Percentiles rank a stretch among this genome's conserved stretches.
Evolutionary conservation across 345 rosid species (phyloP).

Genomic region (Hibiscus mutabilis): DNA sequence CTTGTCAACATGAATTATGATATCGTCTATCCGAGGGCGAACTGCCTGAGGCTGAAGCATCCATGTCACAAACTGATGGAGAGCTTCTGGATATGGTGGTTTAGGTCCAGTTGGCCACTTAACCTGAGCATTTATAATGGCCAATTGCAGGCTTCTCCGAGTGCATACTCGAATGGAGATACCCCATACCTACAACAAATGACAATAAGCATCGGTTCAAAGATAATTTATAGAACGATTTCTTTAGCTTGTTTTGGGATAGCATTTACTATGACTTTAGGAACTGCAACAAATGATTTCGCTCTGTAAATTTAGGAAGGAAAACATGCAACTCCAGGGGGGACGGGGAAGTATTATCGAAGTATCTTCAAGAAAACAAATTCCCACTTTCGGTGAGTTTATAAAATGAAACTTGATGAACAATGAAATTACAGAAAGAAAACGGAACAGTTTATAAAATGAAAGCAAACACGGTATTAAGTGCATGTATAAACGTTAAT

Average conservation of each 20-base stretch:
- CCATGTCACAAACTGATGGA: constrained; percentile 92
- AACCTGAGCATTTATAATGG: constrained; percentile 84
- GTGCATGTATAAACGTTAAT: background rate
- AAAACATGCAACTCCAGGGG: no score
- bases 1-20: constrained; percentile 90
- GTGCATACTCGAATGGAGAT: constrained; percentile 95
- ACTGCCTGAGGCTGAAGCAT: constrained; percentile 94
- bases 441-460: background rate
- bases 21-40: constrained; percentile 80
- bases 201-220: background rate
- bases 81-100: constrained; percentile 80
- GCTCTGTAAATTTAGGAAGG: no score
- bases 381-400: no score
- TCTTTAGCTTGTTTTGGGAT: no score
- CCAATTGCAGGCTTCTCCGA: constrained; percentile 95
- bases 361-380: no score
- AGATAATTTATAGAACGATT: background rate
- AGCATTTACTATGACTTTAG: no score
- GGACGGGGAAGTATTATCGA: no score
- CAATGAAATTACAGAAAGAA: no score
- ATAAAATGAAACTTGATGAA: no score
- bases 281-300: no score
- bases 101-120: constrained; percentile 97
- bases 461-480: background rate
- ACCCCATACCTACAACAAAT: constrained; percentile 60